A percentile compares a stretch with the other conserved stretches of the same genome.
Evolutionary conservation across 2,329 filamentous ascomycete species (phyloP).

Genomic region (Sporothrix brunneoviolacea): DNA sequence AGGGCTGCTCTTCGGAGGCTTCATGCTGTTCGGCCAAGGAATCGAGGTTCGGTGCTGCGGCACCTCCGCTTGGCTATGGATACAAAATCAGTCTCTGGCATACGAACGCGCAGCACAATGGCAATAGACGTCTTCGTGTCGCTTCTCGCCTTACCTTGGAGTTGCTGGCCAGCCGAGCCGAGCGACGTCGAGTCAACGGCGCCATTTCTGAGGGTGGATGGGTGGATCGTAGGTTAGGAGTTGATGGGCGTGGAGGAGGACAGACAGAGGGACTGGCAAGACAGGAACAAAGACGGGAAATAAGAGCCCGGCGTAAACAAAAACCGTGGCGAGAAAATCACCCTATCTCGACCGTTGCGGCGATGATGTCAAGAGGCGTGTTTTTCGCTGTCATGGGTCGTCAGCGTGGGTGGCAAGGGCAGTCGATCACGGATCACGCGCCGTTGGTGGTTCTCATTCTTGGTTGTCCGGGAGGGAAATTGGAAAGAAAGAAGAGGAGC

Average conservation of each 20-base stretch:
- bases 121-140: too few relatives aligned
- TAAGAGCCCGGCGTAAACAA: too few relatives aligned
- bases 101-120: too few relatives aligned
- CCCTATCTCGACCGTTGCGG: too few relatives aligned
- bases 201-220: conserved; percentile 11
- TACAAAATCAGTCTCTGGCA: neutral
- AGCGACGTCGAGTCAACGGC: conserved; percentile 30
- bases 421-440: neutral
- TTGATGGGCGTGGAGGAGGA: neutral
- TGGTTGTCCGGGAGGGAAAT: neutral
- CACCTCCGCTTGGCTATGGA: neutral
- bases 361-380: too few relatives aligned
- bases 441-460: conserved; percentile 3
- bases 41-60: conserved; percentile 27
- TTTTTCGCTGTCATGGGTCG: too few relatives aligned
- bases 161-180: conserved; percentile 36
- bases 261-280: too few relatives aligned
- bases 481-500: neutral
- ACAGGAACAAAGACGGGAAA: too few relatives aligned
- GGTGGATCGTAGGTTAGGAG: neutral
- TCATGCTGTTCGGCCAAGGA: conserved; percentile 42
- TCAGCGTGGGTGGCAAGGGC: neutral
- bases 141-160: conserved; percentile 32
- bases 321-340: too few relatives aligned
- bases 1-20: conserved; percentile 27